Percentiles rank a stretch among this genome's conserved stretches.
Evolutionary conservation across 2,329 filamentous ascomycete species (phyloP).

Genomic region (Colletotrichum horii): DNA sequence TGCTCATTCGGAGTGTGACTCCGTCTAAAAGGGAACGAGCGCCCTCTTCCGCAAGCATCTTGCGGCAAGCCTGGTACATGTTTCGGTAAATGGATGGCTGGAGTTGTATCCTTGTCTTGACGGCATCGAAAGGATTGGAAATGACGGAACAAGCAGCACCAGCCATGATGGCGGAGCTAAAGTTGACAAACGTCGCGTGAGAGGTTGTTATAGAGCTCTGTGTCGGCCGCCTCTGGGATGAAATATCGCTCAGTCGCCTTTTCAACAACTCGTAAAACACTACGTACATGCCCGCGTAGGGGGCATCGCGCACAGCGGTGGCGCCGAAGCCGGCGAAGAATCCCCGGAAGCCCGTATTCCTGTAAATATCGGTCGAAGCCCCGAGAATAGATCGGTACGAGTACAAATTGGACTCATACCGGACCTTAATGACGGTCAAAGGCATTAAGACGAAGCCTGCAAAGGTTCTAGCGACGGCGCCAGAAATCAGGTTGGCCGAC

Average conservation of each 20-base stretch:
- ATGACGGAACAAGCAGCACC: constrained; percentile 84
- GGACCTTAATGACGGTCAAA: constrained; percentile 93
- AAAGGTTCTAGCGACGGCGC: constrained; percentile 81
- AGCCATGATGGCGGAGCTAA: constrained; percentile 79
- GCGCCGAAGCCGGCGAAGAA: constrained; percentile 96
- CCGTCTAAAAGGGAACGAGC: constrained; percentile 83
- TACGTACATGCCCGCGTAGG: constrained; percentile 94
- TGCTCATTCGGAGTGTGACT: constrained; percentile 81
- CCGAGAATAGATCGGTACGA: constrained; percentile 77
- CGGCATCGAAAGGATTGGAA: constrained; percentile 95
- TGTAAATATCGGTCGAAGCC: constrained; percentile 77
- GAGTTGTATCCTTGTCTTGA: constrained; percentile 94
- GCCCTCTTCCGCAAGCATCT: constrained; percentile 86
- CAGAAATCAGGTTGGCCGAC: constrained; percentile 83
- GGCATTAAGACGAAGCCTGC: constrained; percentile 95
- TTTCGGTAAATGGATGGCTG: constrained; percentile 85
- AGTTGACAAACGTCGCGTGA: constrained; percentile 60
- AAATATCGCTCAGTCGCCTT: constrained; percentile 53
- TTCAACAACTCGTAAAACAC: constrained; percentile 91
- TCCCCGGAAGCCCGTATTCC: constrained; percentile 75
- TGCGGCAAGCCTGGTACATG: constrained; percentile 75
- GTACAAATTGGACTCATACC: constrained; percentile 90
- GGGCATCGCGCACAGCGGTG: constrained; percentile 92
- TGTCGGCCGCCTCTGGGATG: neutral
- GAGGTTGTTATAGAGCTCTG: constrained; percentile 2